Conservation (phyloP, 2,329 filamentous ascomycete genomes). For the Fulvia fulva region DNA sequence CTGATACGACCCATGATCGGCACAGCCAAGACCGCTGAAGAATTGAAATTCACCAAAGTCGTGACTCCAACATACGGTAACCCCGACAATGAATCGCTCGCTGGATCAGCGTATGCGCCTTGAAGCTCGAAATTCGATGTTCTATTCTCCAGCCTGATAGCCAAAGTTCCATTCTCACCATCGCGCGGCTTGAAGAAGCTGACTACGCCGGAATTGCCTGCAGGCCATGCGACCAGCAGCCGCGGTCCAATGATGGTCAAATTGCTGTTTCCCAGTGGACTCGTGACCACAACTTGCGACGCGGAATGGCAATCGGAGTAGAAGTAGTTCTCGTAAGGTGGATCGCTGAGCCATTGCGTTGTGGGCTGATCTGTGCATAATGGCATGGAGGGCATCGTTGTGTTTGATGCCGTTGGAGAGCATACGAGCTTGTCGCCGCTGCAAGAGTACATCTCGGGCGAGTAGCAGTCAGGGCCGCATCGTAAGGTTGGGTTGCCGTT, state of each 20-base stretch:
- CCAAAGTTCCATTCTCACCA: slow-evolving; percentile 52
- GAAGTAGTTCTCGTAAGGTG: slow-evolving; percentile 62
- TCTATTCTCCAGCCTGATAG: slow-evolving; percentile 51
- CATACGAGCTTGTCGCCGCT: slow-evolving; percentile 24
- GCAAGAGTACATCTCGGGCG: slow-evolving; percentile 32
- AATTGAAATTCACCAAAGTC: slow-evolving; percentile 54
- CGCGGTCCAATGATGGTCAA: slow-evolving; percentile 54
- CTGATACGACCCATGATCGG: slow-evolving; percentile 60
- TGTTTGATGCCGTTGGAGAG: slow-evolving; percentile 21
- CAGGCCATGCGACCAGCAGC: slow-evolving; percentile 58
- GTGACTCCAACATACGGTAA: slow-evolving; percentile 49
- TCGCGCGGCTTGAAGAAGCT: slow-evolving; percentile 55
- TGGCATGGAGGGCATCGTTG: slow-evolving; percentile 15
- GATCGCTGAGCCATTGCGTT: slow-evolving; percentile 49
- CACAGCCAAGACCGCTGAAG: slow-evolving; percentile 52
- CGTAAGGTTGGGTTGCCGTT: slow-evolving; percentile 32
- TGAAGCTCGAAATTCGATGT: slow-evolving; percentile 42
- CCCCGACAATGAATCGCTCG: slow-evolving; percentile 17
- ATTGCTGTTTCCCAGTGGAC: slow-evolving; percentile 51
- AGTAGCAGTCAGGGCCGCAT: slow-evolving; percentile 38
- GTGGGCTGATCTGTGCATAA: slow-evolving; percentile 28
- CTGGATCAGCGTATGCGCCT: slow-evolving; percentile 40
- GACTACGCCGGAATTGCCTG: slow-evolving; percentile 59
- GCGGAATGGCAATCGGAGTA: slow-evolving; percentile 60
- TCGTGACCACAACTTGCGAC: slow-evolving; percentile 59